Evolutionary conservation across 106 monocot species (phyloP).

Genomic region (Narthecium ossifragum): DNA sequence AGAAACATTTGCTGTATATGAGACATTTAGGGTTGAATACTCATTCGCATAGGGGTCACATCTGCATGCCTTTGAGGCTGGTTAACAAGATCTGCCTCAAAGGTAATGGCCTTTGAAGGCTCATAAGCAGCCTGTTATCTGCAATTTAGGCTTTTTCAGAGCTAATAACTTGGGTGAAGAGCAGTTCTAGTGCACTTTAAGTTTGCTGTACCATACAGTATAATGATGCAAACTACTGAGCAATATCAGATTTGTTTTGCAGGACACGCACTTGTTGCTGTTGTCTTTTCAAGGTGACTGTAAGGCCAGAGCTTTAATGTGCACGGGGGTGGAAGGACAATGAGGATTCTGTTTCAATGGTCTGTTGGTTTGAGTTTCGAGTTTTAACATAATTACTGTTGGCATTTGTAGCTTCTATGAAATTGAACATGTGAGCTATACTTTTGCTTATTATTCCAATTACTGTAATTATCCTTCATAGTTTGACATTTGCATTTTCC

Average conservation of each 20-base stretch:
- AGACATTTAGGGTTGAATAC: no score
- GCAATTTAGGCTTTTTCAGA: constrained; percentile 1
- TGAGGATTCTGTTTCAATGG: no score
- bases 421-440: neutral
- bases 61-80: constrained; percentile 11
- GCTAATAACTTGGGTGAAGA: neutral
- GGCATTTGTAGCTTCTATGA: neutral
- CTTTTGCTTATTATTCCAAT: no score
- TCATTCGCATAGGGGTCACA: no score
- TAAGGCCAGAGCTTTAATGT: no score
- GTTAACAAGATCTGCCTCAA: constrained; percentile 24
- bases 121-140: constrained; percentile 20
- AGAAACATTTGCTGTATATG: no score
- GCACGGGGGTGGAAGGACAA: no score
- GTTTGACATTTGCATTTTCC: neutral
- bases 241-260: neutral
- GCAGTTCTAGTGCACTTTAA: neutral
- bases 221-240: neutral
- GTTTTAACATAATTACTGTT: no score
- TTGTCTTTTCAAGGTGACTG: no score
- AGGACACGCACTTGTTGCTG: neutral
- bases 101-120: constrained; percentile 20
- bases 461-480: neutral
- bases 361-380: no score
- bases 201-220: neutral